Evolutionary conservation across 192 early-diverging fungal species (phyloP).

Genomic region (Backusella liffmaniae): DNA sequence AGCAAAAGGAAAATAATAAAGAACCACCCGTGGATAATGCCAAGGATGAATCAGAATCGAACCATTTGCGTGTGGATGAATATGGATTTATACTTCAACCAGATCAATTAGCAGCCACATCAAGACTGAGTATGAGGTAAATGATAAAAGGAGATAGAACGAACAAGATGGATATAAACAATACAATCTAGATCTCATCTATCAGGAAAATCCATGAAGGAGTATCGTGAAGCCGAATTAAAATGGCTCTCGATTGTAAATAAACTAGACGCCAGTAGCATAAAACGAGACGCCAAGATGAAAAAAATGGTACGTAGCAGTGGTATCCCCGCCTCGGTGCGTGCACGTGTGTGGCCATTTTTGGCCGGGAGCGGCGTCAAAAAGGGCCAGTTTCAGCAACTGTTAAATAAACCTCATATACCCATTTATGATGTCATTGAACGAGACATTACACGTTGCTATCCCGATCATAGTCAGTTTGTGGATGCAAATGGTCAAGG

Average conservation of each 20-base stretch:
- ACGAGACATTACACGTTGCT: conserved; percentile 79
- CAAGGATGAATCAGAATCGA: background rate
- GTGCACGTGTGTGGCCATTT: conserved; percentile 72
- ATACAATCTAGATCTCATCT: conserved; percentile 9
- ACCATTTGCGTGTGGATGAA: conserved; percentile 18
- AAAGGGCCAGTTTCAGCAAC: conserved; percentile 7
- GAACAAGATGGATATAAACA: background rate
- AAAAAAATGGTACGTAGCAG: conserved; percentile 64
- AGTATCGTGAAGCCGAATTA: conserved; percentile 41
- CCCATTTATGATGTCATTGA: conserved; percentile 90
- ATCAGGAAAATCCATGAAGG: conserved; percentile 29
- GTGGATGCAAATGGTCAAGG: conserved; percentile 62
- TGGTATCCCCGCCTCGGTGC: conserved; percentile 71
- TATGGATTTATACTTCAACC: conserved; percentile 25
- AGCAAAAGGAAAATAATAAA: background rate
- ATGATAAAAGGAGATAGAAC: background rate
- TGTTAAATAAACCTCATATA: conserved; percentile 1
- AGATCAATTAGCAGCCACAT: background rate
- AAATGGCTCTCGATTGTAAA: conserved; percentile 45
- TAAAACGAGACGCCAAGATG: conserved; percentile 50
- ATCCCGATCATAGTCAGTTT: conserved; percentile 86
- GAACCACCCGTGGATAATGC: background rate
- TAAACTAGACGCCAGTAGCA: conserved; percentile 33
- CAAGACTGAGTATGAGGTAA: conserved; percentile 3
- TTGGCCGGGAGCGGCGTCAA: conserved; percentile 57